Base-by-base conservation (phyloP, 2,329 filamentous ascomycete species). In the Coccinonectria pachysandricola region DNA sequence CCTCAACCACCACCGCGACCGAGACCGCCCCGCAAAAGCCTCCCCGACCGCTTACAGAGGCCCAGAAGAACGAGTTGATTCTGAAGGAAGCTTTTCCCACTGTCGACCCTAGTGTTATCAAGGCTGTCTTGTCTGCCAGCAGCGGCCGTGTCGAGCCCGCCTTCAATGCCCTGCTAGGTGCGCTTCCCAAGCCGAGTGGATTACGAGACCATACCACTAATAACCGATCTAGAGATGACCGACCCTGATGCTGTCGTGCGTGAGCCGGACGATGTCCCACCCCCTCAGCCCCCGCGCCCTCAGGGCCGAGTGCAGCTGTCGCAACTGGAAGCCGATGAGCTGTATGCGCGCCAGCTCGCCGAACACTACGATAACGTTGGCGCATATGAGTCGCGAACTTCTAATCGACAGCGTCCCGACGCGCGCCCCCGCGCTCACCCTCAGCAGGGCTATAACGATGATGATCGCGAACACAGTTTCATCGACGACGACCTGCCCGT, bases 401-500 rank as follows among this genome's bases (percentile, higher is more conserved):
- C 61, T 27, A 69, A 61, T 44, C 58, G 59, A 21, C 46, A 52
- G 27, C 21, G n/a, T 3, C 25, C 30, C 12, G 35, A 34, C 12
- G 29, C 27, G 14, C 28, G 35, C 54, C 51, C 35, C 57, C 60
- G 56, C 44, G 60, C 48, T 48, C 54, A 49, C 42, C n/a, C n/a
- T n/a, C 65, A 59, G 33, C 32, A 44, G 10, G 29, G 26, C 15
- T 38, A 26, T 28, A 42, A 39, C 9, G 49, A 75, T 19, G 75
- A 75, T 9, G 77, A 84, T 25, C 73, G 71, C 24, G 85, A 94
- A 45, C 80, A 80, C 48, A 95, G 75, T 61, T 98, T 98, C 56
- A 74, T 96, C 43, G 91, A 98, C 45, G 91, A 98, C 46, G 91
- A 98, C 42, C 71, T 98, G 9, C 88, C 91, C 2, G 76, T 88